These are phyloP conservation scores for Ophiocordyceps camponoti-rufipedis DNA, from an alignment of 2,329 filamentous ascomycete genomes.

Conservation along the genomic window DNA sequence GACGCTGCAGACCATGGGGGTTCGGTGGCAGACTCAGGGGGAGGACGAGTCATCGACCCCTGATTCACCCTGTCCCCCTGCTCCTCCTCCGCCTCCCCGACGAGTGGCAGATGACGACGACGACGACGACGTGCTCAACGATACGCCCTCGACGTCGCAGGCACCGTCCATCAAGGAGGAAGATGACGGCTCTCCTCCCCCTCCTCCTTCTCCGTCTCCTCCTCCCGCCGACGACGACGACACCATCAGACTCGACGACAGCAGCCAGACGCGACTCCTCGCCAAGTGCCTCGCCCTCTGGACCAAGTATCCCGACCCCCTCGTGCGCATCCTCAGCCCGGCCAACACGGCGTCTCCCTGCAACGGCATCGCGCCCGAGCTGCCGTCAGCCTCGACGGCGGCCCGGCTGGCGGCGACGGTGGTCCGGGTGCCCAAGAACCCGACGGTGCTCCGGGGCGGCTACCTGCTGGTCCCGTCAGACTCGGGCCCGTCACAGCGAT, in stretches of 20 bases:
- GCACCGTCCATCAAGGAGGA: constrained; percentile 16
- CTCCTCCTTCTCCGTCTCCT: too few species aligned
- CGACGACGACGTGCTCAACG: constrained; percentile 39
- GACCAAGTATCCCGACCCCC: constrained; percentile 39
- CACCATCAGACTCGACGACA: constrained; percentile 4
- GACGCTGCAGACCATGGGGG: constrained; percentile 40
- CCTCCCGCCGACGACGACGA: constrained; percentile 2
- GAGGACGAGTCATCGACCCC: constrained; percentile 7
- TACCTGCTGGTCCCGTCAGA: constrained; percentile 75
- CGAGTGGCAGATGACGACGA: constrained; percentile 14
- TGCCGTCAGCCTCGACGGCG: constrained; percentile 24
- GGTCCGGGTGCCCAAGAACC: constrained; percentile 63
- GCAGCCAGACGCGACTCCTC: constrained; percentile 29
- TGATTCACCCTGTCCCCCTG: too few species aligned
- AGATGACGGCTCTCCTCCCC: constrained; percentile 1
- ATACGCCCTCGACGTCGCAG: constrained; percentile 34
- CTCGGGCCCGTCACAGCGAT: constrained; percentile 42
- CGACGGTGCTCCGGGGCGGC: constrained; percentile 64
- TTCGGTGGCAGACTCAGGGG: constrained; percentile 21
- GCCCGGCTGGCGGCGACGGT: constrained; percentile 61
- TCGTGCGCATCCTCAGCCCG: constrained; percentile 35
- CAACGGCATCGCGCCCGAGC: constrained; percentile 35
- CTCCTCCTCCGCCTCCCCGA: too few species aligned
- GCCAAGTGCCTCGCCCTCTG: constrained; percentile 45
- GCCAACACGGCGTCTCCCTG: constrained; percentile 50